Conservation (phyloP, 2,329 filamentous ascomycete genomes). For the Trichocomaceae sp. region DNA sequence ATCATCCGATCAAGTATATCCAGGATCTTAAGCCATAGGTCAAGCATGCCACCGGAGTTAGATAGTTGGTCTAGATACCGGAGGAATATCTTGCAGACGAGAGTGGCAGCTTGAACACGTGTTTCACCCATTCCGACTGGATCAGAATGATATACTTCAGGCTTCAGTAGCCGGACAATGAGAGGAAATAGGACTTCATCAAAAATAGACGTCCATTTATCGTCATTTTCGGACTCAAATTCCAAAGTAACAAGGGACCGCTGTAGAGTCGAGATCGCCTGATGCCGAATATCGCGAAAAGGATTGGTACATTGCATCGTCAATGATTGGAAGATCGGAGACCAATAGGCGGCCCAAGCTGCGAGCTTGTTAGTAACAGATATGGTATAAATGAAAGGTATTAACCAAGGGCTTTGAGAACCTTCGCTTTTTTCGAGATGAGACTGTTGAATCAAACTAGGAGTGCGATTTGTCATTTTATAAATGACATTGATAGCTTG, state of each 20-base stretch:
- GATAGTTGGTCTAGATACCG: constrained; percentile 83
- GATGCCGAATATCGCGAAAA: constrained; percentile 83
- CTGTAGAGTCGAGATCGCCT: constrained; percentile 80
- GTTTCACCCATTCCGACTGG: constrained; percentile 93
- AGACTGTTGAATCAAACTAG: constrained; percentile 82
- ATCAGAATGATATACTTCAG: constrained; percentile 88
- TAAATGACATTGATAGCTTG: constrained; percentile 78
- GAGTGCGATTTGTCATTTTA: constrained; percentile 72
- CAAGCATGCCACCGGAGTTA: constrained; percentile 80
- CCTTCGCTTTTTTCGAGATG: constrained; percentile 82
- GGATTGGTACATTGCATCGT: constrained; percentile 90
- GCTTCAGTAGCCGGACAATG: constrained; percentile 79
- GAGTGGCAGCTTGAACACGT: constrained; percentile 78
- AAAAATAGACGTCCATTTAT: constrained; percentile 94
- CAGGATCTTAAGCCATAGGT: constrained; percentile 86
- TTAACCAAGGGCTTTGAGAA: constrained; percentile 23
- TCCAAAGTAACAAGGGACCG: constrained; percentile 78
- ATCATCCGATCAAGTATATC: constrained; percentile 93
- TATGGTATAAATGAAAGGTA: background rate
- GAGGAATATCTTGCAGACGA: constrained; percentile 91
- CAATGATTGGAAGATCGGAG: constrained; percentile 83
- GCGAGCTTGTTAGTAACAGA: constrained; percentile 12
- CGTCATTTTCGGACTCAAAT: constrained; percentile 72
- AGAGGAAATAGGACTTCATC: constrained; percentile 88
- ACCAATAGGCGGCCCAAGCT: constrained; percentile 98